Conservation (phyloP, 2,329 filamentous ascomycete genomes). For the Aspergillus puulaauensis region DNA sequence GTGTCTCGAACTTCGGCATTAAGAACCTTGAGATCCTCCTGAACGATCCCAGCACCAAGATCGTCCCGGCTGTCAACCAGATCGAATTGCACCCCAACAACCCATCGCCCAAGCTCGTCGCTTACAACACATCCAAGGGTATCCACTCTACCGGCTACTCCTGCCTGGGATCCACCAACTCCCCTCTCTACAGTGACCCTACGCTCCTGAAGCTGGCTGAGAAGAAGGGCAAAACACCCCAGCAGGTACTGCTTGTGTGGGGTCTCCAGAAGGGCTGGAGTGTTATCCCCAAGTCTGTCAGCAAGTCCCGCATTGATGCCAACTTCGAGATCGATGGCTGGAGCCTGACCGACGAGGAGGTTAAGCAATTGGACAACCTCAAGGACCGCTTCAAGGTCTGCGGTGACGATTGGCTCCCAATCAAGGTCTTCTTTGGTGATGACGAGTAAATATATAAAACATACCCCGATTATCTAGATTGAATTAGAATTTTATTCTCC, state of each 20-base stretch:
- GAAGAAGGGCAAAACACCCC: slow-evolving; percentile 56
- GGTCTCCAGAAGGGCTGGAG: slow-evolving; percentile 77
- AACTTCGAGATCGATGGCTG: slow-evolving; percentile 78
- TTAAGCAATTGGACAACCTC: slow-evolving; percentile 66
- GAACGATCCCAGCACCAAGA: slow-evolving; percentile 58
- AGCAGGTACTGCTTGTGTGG: slow-evolving; percentile 64
- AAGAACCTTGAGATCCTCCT: slow-evolving; percentile 76
- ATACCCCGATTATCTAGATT: not conserved
- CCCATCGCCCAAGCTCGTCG: slow-evolving; percentile 61
- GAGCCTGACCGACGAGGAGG: slow-evolving; percentile 70
- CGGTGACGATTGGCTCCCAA: slow-evolving; percentile 66
- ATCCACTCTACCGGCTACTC: slow-evolving; percentile 59
- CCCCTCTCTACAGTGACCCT: slow-evolving; percentile 54
- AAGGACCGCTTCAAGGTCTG: slow-evolving; percentile 81
- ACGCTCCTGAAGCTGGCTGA: slow-evolving; percentile 53
- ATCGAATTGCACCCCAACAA: slow-evolving; percentile 64
- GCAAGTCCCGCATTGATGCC: slow-evolving; percentile 67
- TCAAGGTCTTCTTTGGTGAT: slow-evolving; percentile 80
- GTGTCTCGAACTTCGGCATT: slow-evolving; percentile 83
- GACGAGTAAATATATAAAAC: slow-evolving; percentile 61
- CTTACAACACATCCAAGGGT: slow-evolving; percentile 52
- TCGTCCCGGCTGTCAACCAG: slow-evolving; percentile 55
- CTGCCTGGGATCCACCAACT: slow-evolving; percentile 56
- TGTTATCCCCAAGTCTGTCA: slow-evolving; percentile 84
- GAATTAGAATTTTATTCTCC: not conserved